phyloP scores from a whole-genome alignment of 2,329 filamentous ascomycete species.

The Remersonia thermophila region DNA sequence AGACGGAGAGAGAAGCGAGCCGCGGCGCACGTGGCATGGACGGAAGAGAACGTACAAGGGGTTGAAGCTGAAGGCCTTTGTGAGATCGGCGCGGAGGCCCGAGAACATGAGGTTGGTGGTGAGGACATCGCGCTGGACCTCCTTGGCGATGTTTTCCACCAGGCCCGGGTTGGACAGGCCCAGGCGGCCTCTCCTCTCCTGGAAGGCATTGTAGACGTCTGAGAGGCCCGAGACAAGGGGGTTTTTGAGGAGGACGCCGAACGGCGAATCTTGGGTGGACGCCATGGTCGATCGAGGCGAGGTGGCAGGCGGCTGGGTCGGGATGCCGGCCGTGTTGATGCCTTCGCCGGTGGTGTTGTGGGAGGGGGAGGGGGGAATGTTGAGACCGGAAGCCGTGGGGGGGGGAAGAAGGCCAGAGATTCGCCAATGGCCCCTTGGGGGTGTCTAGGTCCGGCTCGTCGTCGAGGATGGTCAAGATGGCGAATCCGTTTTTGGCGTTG shows the following conservation, averaged over 20 bases:
- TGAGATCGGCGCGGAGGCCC: conserved; percentile 88
- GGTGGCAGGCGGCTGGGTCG: conserved; percentile 3
- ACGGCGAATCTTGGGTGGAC: conserved; percentile 35
- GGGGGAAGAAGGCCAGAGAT: no score
- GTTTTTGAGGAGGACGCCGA: conserved; percentile 62
- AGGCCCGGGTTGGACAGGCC: conserved; percentile 87
- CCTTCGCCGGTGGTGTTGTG: neutral
- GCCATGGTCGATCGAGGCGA: conserved; percentile 36
- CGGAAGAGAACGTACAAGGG: conserved; percentile 41
- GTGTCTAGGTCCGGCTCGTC: neutral
- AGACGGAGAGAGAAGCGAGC: neutral
- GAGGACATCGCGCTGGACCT: conserved; percentile 93
- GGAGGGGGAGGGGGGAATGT: neutral
- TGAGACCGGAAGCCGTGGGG: no score
- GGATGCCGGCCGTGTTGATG: neutral
- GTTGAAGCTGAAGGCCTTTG: conserved; percentile 86
- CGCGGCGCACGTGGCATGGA: no score
- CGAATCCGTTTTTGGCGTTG: conserved; percentile 1
- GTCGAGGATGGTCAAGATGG: conserved; percentile 2
- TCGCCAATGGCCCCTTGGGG: neutral
- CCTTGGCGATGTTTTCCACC: conserved; percentile 71
- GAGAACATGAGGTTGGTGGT: conserved; percentile 96
- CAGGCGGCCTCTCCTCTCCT: conserved; percentile 73
- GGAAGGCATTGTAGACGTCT: conserved; percentile 72
- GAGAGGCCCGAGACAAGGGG: conserved; percentile 55